Conservation (phyloP, 2,329 filamentous ascomycete species). For the Albifimbria verrucaria region DNA sequence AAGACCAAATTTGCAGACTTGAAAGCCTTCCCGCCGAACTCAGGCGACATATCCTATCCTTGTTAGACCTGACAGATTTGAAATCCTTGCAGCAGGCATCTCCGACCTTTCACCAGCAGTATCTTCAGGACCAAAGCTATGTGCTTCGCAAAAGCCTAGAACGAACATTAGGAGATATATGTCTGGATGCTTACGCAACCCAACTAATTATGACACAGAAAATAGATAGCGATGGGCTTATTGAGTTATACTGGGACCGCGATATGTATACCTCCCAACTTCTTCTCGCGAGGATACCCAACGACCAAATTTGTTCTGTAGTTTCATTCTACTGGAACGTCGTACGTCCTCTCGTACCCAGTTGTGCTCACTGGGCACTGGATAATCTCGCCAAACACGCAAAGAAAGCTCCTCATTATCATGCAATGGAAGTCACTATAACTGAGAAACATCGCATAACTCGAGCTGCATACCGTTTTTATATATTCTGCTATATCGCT, state of each 20-base stretch:
- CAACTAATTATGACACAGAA: not conserved
- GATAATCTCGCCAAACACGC: not conserved
- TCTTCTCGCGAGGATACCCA: not conserved
- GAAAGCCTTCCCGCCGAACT: slow-evolving; percentile 3
- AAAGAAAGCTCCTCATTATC: not conserved
- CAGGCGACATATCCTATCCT: slow-evolving; percentile 6
- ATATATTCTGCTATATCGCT: slow-evolving; percentile 9
- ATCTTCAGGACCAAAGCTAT: slow-evolving; percentile 6
- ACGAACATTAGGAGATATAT: slow-evolving; percentile 1
- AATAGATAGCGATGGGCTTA: not conserved
- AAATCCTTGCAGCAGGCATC: slow-evolving; percentile 8
- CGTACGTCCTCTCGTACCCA: not conserved
- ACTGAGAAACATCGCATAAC: slow-evolving; percentile 5
- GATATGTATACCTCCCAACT: not conserved
- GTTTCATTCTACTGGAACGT: not conserved
- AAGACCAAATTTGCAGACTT: too few species aligned
- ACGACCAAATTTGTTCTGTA: slow-evolving; percentile 3
- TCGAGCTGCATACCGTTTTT: slow-evolving; percentile 10
- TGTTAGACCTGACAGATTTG: slow-evolving; percentile 6
- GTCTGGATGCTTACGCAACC: slow-evolving; percentile 6
- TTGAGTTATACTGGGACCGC: not conserved
- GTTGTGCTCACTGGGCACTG: not conserved
- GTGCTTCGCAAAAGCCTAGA: slow-evolving; percentile 7
- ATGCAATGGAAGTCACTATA: not conserved
- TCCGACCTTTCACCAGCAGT: slow-evolving; percentile 8